These are phyloP conservation scores for Leccinum variicolor DNA, from an alignment of 768 basidiomycete species.

Conservation along the genomic window DNA sequence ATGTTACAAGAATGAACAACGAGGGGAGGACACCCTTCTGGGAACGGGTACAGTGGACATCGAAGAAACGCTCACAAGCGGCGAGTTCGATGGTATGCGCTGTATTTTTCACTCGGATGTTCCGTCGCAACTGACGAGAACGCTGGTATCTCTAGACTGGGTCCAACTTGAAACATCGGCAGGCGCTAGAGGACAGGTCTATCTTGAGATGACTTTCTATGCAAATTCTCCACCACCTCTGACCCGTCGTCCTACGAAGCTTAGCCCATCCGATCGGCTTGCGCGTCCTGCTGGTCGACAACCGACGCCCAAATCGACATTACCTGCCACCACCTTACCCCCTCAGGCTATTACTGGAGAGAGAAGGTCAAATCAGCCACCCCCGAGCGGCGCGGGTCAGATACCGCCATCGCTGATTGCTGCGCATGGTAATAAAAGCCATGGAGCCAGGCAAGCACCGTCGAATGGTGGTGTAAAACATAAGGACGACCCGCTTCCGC, in stretches of 20 bases:
- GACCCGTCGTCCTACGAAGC: conserved; percentile 50
- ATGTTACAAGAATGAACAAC: conserved; percentile 77
- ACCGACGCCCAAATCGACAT: conserved; percentile 10
- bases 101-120: neutral
- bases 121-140: conserved; percentile 3
- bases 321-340: conserved; percentile 10
- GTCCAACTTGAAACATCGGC: conserved; percentile 56
- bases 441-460: conserved; percentile 7
- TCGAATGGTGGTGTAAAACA: conserved; percentile 14
- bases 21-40: conserved; percentile 65
- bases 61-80: conserved; percentile 71
- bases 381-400: neutral
- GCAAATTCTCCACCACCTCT: conserved; percentile 61
- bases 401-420: conserved; percentile 26
- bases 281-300: conserved; percentile 36
- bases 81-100: conserved; percentile 86
- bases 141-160: conserved; percentile 54
- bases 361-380: conserved; percentile 7
- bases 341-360: conserved; percentile 1
- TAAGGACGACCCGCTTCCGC: conserved; percentile 37
- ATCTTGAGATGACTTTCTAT: conserved; percentile 93
- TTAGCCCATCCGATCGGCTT: conserved; percentile 49
- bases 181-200: conserved; percentile 77
- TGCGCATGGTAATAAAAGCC: conserved; percentile 9
- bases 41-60: conserved; percentile 78